These are phyloP conservation scores for Arthromyces matolae DNA, from an alignment of 768 basidiomycete species.

Conservation along the genomic window DNA sequence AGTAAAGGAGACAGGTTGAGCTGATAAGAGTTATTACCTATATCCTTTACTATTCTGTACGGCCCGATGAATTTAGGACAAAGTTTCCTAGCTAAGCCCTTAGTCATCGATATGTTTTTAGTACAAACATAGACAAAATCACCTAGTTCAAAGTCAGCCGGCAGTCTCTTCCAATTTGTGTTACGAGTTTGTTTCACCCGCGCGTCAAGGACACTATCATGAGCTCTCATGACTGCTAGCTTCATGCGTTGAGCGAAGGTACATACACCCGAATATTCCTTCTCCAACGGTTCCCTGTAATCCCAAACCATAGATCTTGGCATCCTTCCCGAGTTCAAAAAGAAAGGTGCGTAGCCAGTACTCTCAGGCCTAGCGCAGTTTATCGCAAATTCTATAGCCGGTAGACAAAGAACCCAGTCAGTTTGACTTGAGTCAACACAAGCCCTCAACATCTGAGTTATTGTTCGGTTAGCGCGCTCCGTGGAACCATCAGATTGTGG, in stretches of 20 bases:
- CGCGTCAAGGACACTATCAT: constrained; percentile 25
- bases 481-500: constrained; percentile 22
- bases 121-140: background rate
- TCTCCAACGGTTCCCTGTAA: background rate
- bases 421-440: constrained; percentile 20
- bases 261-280: constrained; percentile 21
- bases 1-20: no score
- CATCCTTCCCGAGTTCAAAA: constrained; percentile 14
- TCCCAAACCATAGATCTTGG: constrained; percentile 20
- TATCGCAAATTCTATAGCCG: no score
- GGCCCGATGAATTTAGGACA: background rate
- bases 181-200: constrained; percentile 19
- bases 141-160: background rate
- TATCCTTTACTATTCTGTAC: background rate
- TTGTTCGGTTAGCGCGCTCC: constrained; percentile 28
- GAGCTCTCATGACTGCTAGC: constrained; percentile 20
- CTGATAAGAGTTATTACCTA: background rate
- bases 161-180: constrained; percentile 14
- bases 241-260: constrained; percentile 19
- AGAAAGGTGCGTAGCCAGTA: no score
- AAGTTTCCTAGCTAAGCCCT: constrained; percentile 1
- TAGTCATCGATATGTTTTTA: background rate
- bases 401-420: constrained; percentile 25
- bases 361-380: no score
- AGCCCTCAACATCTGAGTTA: constrained; percentile 25